Conservation (phyloP, 2,329 filamentous ascomycete genomes). For the Sclerotinia glacialis region DNA sequence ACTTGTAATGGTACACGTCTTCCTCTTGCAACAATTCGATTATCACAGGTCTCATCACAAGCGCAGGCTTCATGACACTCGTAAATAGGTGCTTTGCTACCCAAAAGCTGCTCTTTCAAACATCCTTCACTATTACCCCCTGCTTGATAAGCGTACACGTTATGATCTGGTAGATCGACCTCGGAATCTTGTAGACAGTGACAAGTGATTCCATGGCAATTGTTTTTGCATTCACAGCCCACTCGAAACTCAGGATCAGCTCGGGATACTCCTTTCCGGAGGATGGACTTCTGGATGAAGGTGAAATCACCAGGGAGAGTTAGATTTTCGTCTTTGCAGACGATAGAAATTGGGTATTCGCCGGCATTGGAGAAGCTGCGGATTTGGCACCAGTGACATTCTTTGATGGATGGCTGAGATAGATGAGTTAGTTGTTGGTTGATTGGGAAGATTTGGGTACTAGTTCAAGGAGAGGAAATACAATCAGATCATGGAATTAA, state of each 20-base stretch:
- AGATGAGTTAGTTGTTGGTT: constrained; percentile 3
- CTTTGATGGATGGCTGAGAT: constrained; percentile 12
- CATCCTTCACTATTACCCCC: constrained; percentile 50
- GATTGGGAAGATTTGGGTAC: too few relatives aligned
- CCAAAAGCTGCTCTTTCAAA: constrained; percentile 51
- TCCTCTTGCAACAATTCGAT: constrained; percentile 73
- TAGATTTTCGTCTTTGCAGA: constrained; percentile 59
- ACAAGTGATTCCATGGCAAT: constrained; percentile 67
- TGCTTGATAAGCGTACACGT: constrained; percentile 51
- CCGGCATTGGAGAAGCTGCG: constrained; percentile 51
- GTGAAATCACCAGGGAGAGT: constrained; percentile 61
- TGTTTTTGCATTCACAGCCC: constrained; percentile 65
- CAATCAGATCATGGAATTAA: not conserved
- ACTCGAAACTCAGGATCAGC: constrained; percentile 60
- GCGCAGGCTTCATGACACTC: constrained; percentile 73
- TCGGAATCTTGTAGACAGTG: constrained; percentile 60
- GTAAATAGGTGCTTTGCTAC: constrained; percentile 64
- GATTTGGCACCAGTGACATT: constrained; percentile 50
- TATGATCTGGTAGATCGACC: constrained; percentile 35
- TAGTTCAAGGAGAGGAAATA: not conserved
- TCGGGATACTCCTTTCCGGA: constrained; percentile 57
- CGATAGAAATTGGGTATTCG: constrained; percentile 56
- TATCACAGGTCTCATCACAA: constrained; percentile 65
- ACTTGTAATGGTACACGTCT: constrained; percentile 70
- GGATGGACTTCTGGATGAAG: constrained; percentile 63